phyloP scores from a whole-genome alignment of 352 stramenopile species.

The Phytophthora capsici region DNA sequence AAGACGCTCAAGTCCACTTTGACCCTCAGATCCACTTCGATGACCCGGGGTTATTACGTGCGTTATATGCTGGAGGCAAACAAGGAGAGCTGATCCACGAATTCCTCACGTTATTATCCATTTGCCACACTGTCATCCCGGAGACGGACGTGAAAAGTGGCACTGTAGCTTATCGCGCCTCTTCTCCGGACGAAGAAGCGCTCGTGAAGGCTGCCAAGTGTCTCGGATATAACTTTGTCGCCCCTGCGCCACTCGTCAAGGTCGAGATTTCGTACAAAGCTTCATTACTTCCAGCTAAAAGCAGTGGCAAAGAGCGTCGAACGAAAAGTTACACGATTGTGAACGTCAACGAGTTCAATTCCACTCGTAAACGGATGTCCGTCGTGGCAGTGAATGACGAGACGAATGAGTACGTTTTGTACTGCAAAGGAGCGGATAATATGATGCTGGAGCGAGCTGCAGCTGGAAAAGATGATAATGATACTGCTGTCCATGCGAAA shows the following conservation, averaged over 20 bases:
- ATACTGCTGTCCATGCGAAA: constrained; percentile 19
- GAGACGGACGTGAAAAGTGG: constrained; percentile 70
- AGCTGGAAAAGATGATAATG: constrained; percentile 9
- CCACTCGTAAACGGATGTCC: constrained; percentile 98
- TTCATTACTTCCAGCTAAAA: constrained; percentile 26
- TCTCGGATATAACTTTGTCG: constrained; percentile 66
- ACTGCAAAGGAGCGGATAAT: constrained; percentile 87
- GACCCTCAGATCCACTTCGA: constrained; percentile 65
- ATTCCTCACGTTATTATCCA: constrained; percentile 62
- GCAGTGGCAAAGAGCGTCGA: background rate
- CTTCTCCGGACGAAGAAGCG: constrained; percentile 73
- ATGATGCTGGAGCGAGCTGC: constrained; percentile 77
- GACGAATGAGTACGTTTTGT: constrained; percentile 55
- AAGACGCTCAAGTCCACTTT: constrained; percentile 55
- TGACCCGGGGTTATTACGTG: constrained; percentile 46
- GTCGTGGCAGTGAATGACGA: constrained; percentile 87
- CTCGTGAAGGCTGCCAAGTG: constrained; percentile 69
- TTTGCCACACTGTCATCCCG: constrained; percentile 75
- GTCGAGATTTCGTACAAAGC: constrained; percentile 57
- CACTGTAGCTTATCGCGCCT: constrained; percentile 51
- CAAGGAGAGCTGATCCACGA: constrained; percentile 55
- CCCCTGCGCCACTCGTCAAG: constrained; percentile 54
- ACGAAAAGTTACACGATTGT: constrained; percentile 61
- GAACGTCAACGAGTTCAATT: constrained; percentile 89
- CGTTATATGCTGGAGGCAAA: constrained; percentile 42